Evolutionary conservation across 441 rosid species (phyloP).

Genomic region (Populus trichocarpa): DNA sequence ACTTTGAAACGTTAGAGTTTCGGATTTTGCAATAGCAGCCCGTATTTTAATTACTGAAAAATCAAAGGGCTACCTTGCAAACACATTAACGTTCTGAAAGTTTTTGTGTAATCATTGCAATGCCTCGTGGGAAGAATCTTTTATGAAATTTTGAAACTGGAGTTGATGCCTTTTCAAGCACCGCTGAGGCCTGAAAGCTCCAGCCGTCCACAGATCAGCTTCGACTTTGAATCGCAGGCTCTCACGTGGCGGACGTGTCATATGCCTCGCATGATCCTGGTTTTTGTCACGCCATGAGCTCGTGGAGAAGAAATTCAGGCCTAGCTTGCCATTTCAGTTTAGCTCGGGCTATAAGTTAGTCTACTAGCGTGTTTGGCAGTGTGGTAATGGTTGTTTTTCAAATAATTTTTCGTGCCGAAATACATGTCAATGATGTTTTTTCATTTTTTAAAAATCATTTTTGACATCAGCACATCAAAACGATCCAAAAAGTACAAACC

Average conservation of each 20-base stretch:
- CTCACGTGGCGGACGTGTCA: neutral
- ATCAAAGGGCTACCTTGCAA: neutral
- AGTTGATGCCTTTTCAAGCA: neutral
- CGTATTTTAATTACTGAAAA: neutral
- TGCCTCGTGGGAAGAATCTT: slow-evolving; percentile 3
- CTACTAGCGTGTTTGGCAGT: too few relatives aligned
- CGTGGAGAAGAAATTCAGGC: neutral
- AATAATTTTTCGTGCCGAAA: too few relatives aligned
- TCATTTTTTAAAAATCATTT: too few relatives aligned
- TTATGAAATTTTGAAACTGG: neutral
- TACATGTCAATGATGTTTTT: too few relatives aligned
- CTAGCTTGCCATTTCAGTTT: neutral
- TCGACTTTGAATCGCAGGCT: neutral
- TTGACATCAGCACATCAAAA: too few relatives aligned
- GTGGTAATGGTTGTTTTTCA: too few relatives aligned
- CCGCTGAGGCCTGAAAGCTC: neutral
- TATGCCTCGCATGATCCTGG: neutral
- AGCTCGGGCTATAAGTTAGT: too few relatives aligned
- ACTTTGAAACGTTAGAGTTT: too few relatives aligned
- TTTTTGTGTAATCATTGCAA: neutral
- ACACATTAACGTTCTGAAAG: neutral
- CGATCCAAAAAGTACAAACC: too few relatives aligned
- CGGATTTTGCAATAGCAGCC: neutral
- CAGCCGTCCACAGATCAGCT: neutral
- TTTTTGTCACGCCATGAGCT: neutral